phyloP scores from a whole-genome alignment of 768 basidiomycete genomes.

The Lactarius psammicola region DNA sequence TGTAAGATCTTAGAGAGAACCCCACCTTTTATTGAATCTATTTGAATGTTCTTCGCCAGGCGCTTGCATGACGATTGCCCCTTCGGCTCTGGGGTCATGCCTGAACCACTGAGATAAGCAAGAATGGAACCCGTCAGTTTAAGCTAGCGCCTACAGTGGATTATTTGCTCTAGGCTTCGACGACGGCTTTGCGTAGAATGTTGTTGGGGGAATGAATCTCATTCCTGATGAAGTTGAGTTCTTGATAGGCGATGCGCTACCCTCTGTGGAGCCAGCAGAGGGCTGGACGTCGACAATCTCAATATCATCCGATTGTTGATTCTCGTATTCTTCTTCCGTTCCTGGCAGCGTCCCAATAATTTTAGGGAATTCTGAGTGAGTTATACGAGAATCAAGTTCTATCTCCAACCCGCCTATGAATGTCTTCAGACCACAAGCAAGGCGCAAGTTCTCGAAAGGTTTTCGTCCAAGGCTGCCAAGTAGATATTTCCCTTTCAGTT shows the following conservation, averaged over 20 bases:
- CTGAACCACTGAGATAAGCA: constrained; percentile 38
- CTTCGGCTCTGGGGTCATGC: constrained; percentile 72
- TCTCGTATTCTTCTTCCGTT: constrained; percentile 33
- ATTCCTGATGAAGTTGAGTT: constrained; percentile 29
- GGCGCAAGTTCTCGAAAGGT: constrained; percentile 55
- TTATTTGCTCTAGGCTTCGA: constrained; percentile 35
- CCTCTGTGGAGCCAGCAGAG: constrained; percentile 5
- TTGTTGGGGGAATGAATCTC: constrained; percentile 52
- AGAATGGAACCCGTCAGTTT: background rate
- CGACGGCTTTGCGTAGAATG: constrained; percentile 56
- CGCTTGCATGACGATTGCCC: constrained; percentile 82
- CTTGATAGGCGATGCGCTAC: constrained; percentile 27
- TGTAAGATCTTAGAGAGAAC: background rate
- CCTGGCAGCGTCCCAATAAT: constrained; percentile 38
- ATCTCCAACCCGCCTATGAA: constrained; percentile 61
- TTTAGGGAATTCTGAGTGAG: constrained; percentile 51
- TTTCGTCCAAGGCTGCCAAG: constrained; percentile 55
- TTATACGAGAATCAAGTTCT: constrained; percentile 54
- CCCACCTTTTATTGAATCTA: constrained; percentile 71
- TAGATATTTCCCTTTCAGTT: background rate
- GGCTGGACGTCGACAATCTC: constrained; percentile 15
- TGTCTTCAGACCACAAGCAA: constrained; percentile 45
- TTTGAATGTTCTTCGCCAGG: constrained; percentile 67
- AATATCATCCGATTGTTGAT: constrained; percentile 21
- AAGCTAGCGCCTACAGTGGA: constrained; percentile 47